phyloP scores from a whole-genome alignment of 164 flowering plant genomes.

The Magnolia changhungtana region DNA sequence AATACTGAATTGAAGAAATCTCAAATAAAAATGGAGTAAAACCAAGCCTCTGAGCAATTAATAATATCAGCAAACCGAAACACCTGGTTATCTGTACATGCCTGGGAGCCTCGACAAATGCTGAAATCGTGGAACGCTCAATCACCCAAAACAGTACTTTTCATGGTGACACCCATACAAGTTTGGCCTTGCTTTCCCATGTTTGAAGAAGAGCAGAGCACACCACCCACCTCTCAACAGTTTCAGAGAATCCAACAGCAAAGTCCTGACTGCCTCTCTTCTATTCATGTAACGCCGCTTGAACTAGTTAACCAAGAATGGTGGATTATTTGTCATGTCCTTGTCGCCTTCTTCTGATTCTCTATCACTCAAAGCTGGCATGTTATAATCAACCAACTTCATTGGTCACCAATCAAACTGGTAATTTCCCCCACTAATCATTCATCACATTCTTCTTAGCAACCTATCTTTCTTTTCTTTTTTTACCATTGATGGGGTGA shows the following conservation, averaged over 20 bases:
- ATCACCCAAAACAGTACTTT: no score
- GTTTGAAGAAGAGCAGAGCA: neutral
- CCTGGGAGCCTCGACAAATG: no score
- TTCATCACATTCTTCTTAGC: neutral
- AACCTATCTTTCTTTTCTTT: neutral
- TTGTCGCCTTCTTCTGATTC: neutral
- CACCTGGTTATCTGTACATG: no score
- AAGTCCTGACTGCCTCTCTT: neutral
- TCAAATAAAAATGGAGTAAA: no score
- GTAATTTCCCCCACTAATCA: neutral
- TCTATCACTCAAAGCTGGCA: neutral
- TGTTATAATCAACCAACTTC: no score
- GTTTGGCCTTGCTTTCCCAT: neutral
- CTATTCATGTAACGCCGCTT: neutral
- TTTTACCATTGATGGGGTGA: neutral
- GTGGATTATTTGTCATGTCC: neutral
- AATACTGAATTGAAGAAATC: no score
- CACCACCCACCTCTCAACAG: neutral
- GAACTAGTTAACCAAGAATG: neutral
- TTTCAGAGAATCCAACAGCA: neutral
- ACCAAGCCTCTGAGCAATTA: no score
- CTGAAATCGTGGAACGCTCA: no score
- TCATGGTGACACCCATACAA: no score
- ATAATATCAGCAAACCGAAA: no score
- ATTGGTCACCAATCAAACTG: neutral